Evolutionary conservation across 768 basidiomycete species (phyloP), one percentile per base, ranked within the genome.

Genomic region (Mrakia gelida): DNA sequence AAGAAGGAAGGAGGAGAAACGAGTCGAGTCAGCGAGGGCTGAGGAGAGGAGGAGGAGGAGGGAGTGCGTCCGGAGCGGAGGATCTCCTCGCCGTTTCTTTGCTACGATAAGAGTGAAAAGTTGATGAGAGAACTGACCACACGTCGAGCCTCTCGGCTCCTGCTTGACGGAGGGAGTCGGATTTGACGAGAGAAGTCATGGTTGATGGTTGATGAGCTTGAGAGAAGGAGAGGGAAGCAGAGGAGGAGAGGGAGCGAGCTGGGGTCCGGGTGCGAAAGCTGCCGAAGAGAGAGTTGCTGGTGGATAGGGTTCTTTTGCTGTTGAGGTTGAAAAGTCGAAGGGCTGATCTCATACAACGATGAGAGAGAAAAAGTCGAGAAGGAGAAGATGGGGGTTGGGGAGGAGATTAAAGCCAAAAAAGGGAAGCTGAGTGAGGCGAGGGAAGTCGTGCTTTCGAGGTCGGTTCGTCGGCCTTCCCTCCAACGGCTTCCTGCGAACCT

Each of bases 121-220:
- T 34, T 32, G 63, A 32, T 21, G 21, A 23, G 32, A 38, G 26
- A 81, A 95, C 92, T 1, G 92, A 92, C 94, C 94, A 95, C 43
- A 95, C 94, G 84, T 95, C 94, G 84, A 90, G 87, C 32, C 56
- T 52, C 41, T 78, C 62, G 23, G 71, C 71, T 23, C 77, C 77
- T 2, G 71, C 71, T 38, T 71, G 56, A 16, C 38, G 23, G 59
- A 78, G 77, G 62, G 28, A 68, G 13, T 65, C 49, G 21, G 75
- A 76, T 38, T 43, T 43, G 61, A 23, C 43, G 43, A 75, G 21
- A 56, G 61, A n/a, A 49, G 63, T 10, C 63, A 65, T 65, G 30
- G 63, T 23, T 32, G 32, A 30, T 11, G n/a, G 59, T 59, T 38
- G 63, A 3, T 65, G 63, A 65, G 63, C n/a, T 38, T 65, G 63